Evolutionary conservation across 352 stramenopile species (phyloP), one percentile per base, ranked within the genome.

Genomic region (Phytophthora capsici): DNA sequence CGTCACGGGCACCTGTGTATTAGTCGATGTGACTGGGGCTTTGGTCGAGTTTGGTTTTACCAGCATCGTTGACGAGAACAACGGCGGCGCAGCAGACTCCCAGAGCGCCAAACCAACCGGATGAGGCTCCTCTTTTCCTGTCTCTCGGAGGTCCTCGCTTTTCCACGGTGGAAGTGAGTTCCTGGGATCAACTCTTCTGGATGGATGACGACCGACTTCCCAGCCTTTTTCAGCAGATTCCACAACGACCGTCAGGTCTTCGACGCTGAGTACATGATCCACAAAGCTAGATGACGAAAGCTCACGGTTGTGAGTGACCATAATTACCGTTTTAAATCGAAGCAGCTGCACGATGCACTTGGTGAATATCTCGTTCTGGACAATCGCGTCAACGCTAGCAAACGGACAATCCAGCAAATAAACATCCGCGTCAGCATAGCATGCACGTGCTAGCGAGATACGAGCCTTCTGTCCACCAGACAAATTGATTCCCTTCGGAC

Each of bases 291-390:
- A 88, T 2, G 60, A 63, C 34, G 78, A 78, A 13, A 88, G 62
- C 36, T 88, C 79, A 4, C 61, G 71, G 28, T 86, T 88, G 54
- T 88, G 79, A 8, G 79, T 88, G 37, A 79, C 68, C 37, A 88
- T 55, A 5, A 88, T 28, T 23, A 88, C 66, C 1, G 79, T 86
- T 53, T 86, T 88, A 41, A 80, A 67, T 16, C 67, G 69, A n/a
- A 88, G 56, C 16, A 88, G 49, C 26, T 80, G 57, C 19, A 75
- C 63, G 53, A 88, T 77, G 43, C 79, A 88, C 65, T 86, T 83
- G n/a, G 65, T 64, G 19, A 88, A 75, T 20, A 88, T 78, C 19
- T 86, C 69, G 51, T 76, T 86, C 53, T 88, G 79, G 4, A 88
- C 79, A 32, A 88, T 73, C 8, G 76, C 74, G 46, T 88, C 79